Conservation (phyloP, 208 protist genomes). For the Leishmania major region DNA sequence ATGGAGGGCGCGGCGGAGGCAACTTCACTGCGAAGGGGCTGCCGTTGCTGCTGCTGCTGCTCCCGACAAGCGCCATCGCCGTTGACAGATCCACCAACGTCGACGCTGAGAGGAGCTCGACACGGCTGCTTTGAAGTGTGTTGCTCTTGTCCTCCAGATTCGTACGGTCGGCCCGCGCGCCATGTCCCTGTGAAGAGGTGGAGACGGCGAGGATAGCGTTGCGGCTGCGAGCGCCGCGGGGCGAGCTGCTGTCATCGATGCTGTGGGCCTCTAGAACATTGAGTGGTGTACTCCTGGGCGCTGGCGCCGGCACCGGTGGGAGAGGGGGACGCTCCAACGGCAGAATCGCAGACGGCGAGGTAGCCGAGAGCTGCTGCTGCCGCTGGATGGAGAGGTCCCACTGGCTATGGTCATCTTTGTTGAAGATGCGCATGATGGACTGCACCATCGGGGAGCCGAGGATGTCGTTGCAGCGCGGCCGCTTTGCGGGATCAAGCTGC, state of each 20-base stretch:
- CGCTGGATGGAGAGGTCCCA: conserved; percentile 33
- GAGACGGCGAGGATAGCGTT: background rate
- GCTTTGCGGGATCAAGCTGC: conserved; percentile 59
- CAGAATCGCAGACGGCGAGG: conserved; percentile 2
- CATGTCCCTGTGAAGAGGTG: background rate
- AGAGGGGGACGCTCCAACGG: background rate
- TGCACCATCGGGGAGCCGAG: conserved; percentile 73
- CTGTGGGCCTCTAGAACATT: background rate
- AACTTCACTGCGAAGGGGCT: background rate
- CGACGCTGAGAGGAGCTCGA: conserved; percentile 45
- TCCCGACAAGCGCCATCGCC: conserved; percentile 11
- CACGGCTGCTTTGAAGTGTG: conserved; percentile 28
- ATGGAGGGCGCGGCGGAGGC: background rate
- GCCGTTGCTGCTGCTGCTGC: background rate
- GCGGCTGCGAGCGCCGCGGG: background rate
- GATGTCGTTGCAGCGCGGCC: conserved; percentile 79
- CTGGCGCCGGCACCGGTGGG: background rate
- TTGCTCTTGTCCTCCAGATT: background rate
- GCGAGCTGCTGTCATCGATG: background rate
- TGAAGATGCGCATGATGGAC: conserved; percentile 74
- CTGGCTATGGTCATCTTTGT: conserved; percentile 44
- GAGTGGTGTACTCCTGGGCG: background rate
- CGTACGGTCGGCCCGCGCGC: background rate
- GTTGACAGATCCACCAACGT: conserved; percentile 24
- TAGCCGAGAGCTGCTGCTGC: conserved; percentile 17